phyloP scores from a whole-genome alignment of 2,329 filamentous ascomycete genomes.

The Neonectria hederae region DNA sequence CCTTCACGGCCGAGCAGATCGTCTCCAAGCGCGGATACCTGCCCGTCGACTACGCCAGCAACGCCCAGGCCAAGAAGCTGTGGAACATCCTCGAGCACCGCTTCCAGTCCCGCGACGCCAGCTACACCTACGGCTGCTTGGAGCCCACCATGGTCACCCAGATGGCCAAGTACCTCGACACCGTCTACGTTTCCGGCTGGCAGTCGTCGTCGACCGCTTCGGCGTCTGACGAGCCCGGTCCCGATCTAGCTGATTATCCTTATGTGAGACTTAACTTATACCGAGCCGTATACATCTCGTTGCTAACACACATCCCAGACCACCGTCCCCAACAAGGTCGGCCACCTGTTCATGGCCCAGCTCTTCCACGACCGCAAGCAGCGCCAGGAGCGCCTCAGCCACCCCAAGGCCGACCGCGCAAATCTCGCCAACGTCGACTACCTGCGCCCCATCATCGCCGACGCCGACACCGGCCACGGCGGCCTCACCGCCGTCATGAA shows the following conservation, averaged over 20 bases:
- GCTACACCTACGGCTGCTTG: conserved; percentile 95
- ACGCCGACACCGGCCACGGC: conserved; percentile 96
- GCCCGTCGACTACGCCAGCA: conserved; percentile 91
- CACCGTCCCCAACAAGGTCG: conserved; percentile 97
- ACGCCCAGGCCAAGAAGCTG: conserved; percentile 89
- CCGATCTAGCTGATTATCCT: conserved; percentile 97
- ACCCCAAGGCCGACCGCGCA: conserved; percentile 75
- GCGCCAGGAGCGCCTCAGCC: conserved; percentile 88
- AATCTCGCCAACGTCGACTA: conserved; percentile 88
- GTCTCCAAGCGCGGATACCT: conserved; percentile 93
- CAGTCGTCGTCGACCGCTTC: conserved; percentile 98
- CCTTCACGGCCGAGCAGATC: conserved; percentile 96
- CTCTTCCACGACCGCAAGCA: conserved; percentile 99
- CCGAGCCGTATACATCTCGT: too few relatives aligned
- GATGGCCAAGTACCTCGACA: conserved; percentile 99
- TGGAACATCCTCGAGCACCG: conserved; percentile 89
- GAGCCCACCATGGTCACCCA: conserved; percentile 99
- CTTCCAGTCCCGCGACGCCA: conserved; percentile 86
- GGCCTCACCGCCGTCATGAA: conserved; percentile 99
- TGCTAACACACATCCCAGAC: conserved; percentile 69
- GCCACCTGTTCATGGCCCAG: conserved; percentile 97
- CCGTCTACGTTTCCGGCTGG: conserved; percentile 98
- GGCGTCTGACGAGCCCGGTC: conserved; percentile 92
- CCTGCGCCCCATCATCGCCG: conserved; percentile 93
- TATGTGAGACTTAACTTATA: too few relatives aligned